Base-by-base conservation (phyloP, 352 stramenopile genomes). In the Globisporangium orthogonon region DNA sequence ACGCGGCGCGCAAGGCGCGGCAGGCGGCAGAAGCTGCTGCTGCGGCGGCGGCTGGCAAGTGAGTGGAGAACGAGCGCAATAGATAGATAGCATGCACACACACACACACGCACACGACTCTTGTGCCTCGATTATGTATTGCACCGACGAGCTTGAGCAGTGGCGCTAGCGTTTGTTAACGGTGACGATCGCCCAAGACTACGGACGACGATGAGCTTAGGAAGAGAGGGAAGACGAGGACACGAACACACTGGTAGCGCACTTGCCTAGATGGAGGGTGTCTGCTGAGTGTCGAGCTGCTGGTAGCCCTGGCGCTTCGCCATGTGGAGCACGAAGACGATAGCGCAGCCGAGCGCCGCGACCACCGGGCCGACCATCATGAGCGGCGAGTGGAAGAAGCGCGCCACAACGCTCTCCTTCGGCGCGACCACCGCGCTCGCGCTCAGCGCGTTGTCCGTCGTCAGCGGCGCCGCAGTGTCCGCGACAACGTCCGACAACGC, bases 1-100 rank as follows among this genome's bases (percentile, higher is more conserved):
- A 89, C 56, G 76, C 78, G 5, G 78, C 78, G 0, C 76, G 74
- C 33, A 91, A 91, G 54, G 77, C 76, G 2, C 73, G 73, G 31
- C 63, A 80, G 71, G 68, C 71, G 1, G 70, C 77, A 13, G 74
- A 82, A 50, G 75, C 77, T 45, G 67, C 60, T 13, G 56, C 63
- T 3, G 57, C 62, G 11, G 61, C 58, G n/a, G 18, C 23, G 14
- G 45, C 48, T 29, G 13, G 33, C 30, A 31, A 45, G 31, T 30
- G 9, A 10, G 52, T 23, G 18, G 61, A n/a, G 23, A 13, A 17
- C 7, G 37, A 17, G 37, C 37, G 10, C 37, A 37, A 7, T 52
- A 29, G 52, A 64, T 54, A 50, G 58, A 59, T 50, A 41, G 55
- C 29, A 30, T 28, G 33, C 17, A 23, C 23, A 23, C 47, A 37